Base-by-base conservation (phyloP, 176 grass and related monocot genomes). In the Paspalum notatum region DNA sequence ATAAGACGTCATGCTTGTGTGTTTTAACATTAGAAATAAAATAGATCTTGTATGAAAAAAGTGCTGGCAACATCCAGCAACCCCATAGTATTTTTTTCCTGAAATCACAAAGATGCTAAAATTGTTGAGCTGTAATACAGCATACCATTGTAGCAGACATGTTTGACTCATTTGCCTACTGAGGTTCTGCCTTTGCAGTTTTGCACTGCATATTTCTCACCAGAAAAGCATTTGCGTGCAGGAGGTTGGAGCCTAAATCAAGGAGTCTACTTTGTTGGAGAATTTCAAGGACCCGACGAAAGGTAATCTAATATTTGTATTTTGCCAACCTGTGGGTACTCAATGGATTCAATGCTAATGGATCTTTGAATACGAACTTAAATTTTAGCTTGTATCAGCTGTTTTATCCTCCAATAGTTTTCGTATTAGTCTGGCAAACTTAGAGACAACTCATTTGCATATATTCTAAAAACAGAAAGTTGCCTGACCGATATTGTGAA, bases 161-260 rank as follows among this genome's bases (percentile, higher is more conserved):
- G 57, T 61, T 79, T 53, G 51, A 73, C 46, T 57, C 12, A 46
- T 76, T 84, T 72, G 47, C 13, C 21, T 44, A 38, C 67, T 54
- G 11, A 57, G 16, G 15, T 74, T 84, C 21, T 55, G 44, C 49
- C 46, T 78, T 73, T 87, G 57, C 51, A 66, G 49, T 46, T 78
- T 73, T 87, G 57, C 51, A 66, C 38, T 45, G n/a, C n/a, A 64
- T 68, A 66, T 76, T 86, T 58, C 20, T 65, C 11, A 86, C 66
- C 2, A 17, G 46, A 26, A 66, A 75, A 80, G 76, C 88, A 50
- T 62, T 66, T 88, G 70, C 44, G 8, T 62, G n/a, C 87, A 99
- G 96, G 92, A 91, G 76, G 85, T 85, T 99, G 76, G 96, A 99
- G 69, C 89, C 96, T 66, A 93, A 82, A 87, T 93, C 96, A 16